Base-by-base conservation (phyloP, 83 land plant species). In the Picea engelmannii region DNA sequence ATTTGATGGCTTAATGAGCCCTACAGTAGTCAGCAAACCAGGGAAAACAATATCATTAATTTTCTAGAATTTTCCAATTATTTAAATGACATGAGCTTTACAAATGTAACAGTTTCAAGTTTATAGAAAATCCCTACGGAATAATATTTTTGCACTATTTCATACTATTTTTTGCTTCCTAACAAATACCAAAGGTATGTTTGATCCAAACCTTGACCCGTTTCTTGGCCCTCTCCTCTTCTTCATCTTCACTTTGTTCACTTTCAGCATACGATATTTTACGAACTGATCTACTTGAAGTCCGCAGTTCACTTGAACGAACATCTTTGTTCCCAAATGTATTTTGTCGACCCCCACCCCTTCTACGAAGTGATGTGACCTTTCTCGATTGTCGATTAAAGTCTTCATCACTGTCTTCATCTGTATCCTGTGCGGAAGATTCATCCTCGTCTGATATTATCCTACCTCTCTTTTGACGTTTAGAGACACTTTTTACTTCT, bases 221-320 rank as follows among this genome's bases (percentile, higher is more conserved):
- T 82, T 94, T 98, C 82, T 88, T 91, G 62, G 86, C 86, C 87
- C 87, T 93, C 82, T 89, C 87, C 60, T 88, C 92, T 81, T 92
- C 95, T 76, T 84, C 66, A 17, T 94, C 99, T 76, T 96, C 99
- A 82, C 98, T 95, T 78, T 88, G 94, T 58, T 98, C 99, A 83
- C 95, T 92, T 86, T 98, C 99, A 76, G 87, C 98, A 92, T 98
- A 98, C 17, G 99, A 98, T 27, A 96, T 92, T 84, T 98, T 93
- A n/a, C 98, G 91, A 71, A 92, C 91, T 52, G 95, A 84, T 78
- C 99, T 89, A 62, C 87, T 84, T 70, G 99, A 94, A 20, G 93
- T 87, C 18, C 99, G 91, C 18, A 93, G 79, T 63, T 93, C 99
- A 88, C 79, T 89, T 21, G 88, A 67, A 55, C 85, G 83, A 8